Conservation (phyloP, 108 stramenopile genomes). For the Stephanodiscus minutulus region DNA sequence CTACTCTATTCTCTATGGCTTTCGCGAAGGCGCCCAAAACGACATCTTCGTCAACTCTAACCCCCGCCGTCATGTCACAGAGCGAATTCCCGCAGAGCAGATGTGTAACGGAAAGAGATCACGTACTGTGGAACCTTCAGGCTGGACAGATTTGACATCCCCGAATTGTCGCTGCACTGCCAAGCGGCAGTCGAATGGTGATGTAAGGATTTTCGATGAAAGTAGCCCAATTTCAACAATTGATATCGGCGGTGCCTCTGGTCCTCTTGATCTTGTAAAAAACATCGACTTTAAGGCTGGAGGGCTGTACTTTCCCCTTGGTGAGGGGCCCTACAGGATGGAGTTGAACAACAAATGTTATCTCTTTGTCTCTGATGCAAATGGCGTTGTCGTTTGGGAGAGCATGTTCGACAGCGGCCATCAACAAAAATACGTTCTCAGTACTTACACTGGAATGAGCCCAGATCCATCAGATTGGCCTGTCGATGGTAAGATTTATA, state of each 20-base stretch:
- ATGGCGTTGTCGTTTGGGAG: slow-evolving; percentile 5
- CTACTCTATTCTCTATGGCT: slow-evolving; percentile 7
- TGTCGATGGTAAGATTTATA: no score
- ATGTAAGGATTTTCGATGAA: not conserved
- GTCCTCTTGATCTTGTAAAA: not conserved
- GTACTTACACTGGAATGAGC: no score
- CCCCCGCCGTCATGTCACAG: not conserved
- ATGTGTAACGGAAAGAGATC: slow-evolving; percentile 1
- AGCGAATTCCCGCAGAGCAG: not conserved
- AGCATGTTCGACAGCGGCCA: not conserved
- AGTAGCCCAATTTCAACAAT: not conserved
- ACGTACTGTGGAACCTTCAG: not conserved
- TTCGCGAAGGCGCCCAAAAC: not conserved
- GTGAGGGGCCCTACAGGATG: not conserved
- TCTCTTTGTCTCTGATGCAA: not conserved
- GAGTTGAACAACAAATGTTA: slow-evolving; percentile 1
- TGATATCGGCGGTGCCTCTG: not conserved
- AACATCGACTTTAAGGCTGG: not conserved
- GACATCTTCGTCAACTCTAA: not conserved
- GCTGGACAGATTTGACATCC: not conserved
- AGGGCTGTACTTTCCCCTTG: not conserved
- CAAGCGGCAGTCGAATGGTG: not conserved
- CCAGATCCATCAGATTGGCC: no score
- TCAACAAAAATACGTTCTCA: no score
- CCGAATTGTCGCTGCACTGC: not conserved